Conservation (phyloP, 176 grass and related monocot species). For the Guadua angustifolia region DNA sequence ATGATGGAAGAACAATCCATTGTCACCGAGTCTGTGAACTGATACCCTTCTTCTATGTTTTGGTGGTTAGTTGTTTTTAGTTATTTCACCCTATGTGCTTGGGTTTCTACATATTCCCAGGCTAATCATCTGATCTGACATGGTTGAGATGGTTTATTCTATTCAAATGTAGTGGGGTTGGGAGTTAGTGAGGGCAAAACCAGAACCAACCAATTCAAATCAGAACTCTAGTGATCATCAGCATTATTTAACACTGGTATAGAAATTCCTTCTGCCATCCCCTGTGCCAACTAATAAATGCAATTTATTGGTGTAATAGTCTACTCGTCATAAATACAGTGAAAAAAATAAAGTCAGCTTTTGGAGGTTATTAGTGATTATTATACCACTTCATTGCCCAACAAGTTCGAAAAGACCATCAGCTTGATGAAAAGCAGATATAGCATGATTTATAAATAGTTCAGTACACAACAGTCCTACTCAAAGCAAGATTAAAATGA, state of each 20-base stretch:
- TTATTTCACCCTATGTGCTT: too few relatives aligned
- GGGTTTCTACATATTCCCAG: not conserved
- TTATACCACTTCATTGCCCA: not conserved
- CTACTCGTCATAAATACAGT: not conserved
- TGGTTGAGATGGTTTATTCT: not conserved
- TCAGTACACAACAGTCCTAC: not conserved
- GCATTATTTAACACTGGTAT: not conserved
- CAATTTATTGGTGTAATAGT: not conserved
- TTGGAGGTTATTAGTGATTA: not conserved
- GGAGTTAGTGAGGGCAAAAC: not conserved
- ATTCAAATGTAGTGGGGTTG: not conserved
- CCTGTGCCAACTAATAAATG: not conserved
- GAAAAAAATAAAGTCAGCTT: not conserved
- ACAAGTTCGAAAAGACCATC: not conserved
- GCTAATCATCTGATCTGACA: not conserved
- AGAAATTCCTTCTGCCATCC: not conserved
- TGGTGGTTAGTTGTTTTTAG: too few relatives aligned
- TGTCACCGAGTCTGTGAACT: too few relatives aligned
- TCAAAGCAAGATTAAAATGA: conserved; percentile 16
- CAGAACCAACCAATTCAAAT: not conserved
- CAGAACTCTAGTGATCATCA: not conserved
- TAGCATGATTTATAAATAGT: not conserved
- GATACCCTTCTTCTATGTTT: too few relatives aligned
- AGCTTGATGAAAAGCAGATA: too few relatives aligned
- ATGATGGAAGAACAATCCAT: too few relatives aligned